Conservation (phyloP, 78 protist genomes). For the Dictyostelium intermedium region DNA sequence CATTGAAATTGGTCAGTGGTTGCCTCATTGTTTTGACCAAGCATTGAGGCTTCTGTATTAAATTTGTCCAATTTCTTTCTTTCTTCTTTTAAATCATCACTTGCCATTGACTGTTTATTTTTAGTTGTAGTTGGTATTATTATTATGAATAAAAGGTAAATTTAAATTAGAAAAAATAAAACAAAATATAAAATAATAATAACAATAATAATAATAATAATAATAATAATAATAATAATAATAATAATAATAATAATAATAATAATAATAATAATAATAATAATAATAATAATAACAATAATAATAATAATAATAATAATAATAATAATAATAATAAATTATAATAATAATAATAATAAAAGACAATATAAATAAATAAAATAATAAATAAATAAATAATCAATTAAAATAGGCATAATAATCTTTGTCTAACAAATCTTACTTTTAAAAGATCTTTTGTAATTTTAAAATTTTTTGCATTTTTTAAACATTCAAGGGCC, state of each 20-base stretch:
- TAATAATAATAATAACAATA: no score
- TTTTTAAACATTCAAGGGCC: background rate
- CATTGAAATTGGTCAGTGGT: slow-evolving; percentile 89
- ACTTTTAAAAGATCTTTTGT: slow-evolving; percentile 29
- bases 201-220: no score
- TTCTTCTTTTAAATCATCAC: slow-evolving; percentile 53
- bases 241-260: no score
- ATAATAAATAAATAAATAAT: background rate
- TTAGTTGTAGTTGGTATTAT: background rate
- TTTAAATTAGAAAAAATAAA: no score
- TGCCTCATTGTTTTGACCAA: slow-evolving; percentile 12
- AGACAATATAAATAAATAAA: background rate
- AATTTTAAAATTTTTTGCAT: background rate
- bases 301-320: no score
- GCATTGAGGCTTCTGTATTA: slow-evolving; percentile 15
- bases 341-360: background rate
- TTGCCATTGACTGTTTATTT: slow-evolving; percentile 53
- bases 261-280: no score
- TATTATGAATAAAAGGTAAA: no score
- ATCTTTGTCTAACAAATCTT: background rate
- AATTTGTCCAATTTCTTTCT: slow-evolving; percentile 28
- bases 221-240: no score
- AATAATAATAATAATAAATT: no score
- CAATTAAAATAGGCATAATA: background rate
- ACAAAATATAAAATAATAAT: no score